These are phyloP conservation scores for Craspedostauros australis DNA, from an alignment of 108 stramenopile genomes.

Conservation along the genomic window DNA sequence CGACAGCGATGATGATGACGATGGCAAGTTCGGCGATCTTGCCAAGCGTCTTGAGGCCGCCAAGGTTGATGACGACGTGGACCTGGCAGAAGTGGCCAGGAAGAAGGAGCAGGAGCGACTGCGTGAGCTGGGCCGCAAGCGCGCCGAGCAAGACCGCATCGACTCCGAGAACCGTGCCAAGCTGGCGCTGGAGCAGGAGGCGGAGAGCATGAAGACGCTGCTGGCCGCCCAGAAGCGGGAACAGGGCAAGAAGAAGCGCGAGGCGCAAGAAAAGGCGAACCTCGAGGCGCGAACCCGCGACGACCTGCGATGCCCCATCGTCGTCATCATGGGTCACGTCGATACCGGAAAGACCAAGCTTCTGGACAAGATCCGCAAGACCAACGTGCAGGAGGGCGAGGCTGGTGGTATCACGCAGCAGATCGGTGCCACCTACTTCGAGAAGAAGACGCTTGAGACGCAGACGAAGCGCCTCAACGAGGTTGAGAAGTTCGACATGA, in stretches of 20 bases:
- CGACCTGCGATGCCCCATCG: slow-evolving; percentile 93
- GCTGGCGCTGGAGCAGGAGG: slow-evolving; percentile 53
- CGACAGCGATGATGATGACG: slow-evolving; percentile 51
- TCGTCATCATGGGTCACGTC: slow-evolving; percentile 99
- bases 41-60: slow-evolving; percentile 58
- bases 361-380: slow-evolving; percentile 98
- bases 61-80: slow-evolving; percentile 69
- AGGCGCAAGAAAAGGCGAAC: slow-evolving; percentile 79
- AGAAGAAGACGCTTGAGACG: slow-evolving; percentile 83
- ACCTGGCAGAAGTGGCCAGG: slow-evolving; percentile 83
- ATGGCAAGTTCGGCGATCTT: slow-evolving; percentile 70
- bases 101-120: slow-evolving; percentile 76
- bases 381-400: slow-evolving; percentile 99
- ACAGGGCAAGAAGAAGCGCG: slow-evolving; percentile 69
- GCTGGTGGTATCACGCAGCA: slow-evolving; percentile 99
- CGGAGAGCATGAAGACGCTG: slow-evolving; percentile 32
- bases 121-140: slow-evolving; percentile 61
- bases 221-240: slow-evolving; percentile 65
- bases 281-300: slow-evolving; percentile 78
- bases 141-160: slow-evolving; percentile 76
- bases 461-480: slow-evolving; percentile 82
- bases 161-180: slow-evolving; percentile 63
- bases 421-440: slow-evolving; percentile 99
- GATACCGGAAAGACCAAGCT: slow-evolving; percentile 99
- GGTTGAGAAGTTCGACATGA: slow-evolving; percentile 81